Conservation (phyloP, 108 stramenopile genomes). For the Cyclostephanos tholiformis region DNA sequence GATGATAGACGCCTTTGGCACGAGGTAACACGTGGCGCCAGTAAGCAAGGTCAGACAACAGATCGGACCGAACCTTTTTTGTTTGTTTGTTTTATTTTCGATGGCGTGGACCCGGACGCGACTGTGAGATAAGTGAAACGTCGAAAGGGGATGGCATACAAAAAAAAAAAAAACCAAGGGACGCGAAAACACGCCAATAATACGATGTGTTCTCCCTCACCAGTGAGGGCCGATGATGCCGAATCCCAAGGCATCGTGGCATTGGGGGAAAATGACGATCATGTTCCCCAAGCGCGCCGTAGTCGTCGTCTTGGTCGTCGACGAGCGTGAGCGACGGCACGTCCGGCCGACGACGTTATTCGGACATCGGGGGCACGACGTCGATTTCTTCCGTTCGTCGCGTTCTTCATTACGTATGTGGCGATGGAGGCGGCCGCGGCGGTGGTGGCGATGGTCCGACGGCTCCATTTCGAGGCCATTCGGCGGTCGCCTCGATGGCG, state of each 20-base stretch:
- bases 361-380: constrained; percentile 2
- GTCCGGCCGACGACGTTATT: constrained; percentile 3
- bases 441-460: constrained; percentile 2
- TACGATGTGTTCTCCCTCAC: constrained; percentile 12
- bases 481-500: no score
- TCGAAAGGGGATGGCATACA: no score
- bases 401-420: no score
- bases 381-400: not conserved
- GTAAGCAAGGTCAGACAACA: constrained; percentile 55
- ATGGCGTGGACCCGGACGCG: no score
- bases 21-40: constrained; percentile 55
- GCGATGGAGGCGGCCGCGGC: no score
- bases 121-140: no score
- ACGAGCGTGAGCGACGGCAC: constrained; percentile 1
- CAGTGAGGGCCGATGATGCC: constrained; percentile 83
- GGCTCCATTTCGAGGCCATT: no score
- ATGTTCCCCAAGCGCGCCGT: constrained; percentile 52
- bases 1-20: constrained; percentile 26
- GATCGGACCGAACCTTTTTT: constrained; percentile 61
- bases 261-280: constrained; percentile 58
- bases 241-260: constrained; percentile 55
- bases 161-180: no score
- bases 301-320: constrained; percentile 1
- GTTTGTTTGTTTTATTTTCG: not conserved
- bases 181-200: no score